Evolutionary conservation across 805 yeast species (phyloP), one percentile per base, ranked within the genome.

Genomic region (Lipomyces lipofer): DNA sequence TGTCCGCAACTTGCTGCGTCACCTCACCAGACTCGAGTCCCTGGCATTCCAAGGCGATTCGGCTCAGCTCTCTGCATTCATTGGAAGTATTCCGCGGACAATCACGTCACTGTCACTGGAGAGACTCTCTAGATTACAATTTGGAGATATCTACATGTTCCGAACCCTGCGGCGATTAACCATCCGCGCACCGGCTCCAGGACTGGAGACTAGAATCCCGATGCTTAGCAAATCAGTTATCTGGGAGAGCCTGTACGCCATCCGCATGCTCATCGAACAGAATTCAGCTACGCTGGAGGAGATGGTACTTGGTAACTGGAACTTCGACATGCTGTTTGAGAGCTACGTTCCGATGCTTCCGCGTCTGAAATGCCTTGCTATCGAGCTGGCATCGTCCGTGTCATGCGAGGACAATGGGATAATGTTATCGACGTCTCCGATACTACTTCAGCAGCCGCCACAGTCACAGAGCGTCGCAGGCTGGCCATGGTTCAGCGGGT

Each of bases 241-340:
- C 19, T 58, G 62, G 62, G 62, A 58, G 45, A 54, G 51, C 8
- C 33, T 51, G n/a, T 58, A 58, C 27, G 51, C 62, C 2, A 39
- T 58, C 22, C 47, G 62, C 39, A 58, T 58, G 60, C 49, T 58
- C 15, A 44, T 58, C 13, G 62, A 58, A 35, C 62, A 58, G 47
- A 58, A 58, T 25, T 49, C 62, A 1, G 19, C n/a, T 12, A 43
- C 62, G 17, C 28, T 58, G 39, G 56, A 58, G 35, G 56, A 58
- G 25, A 36, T 58, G 9, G 56, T 58, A 21, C 35, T 58, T 24
- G 62, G 56, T 17, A 47, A 43, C 15, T 35, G 52, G 42, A 35
- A 53, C 21, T 33, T 58, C 19, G 62, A 45, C n/a, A 54, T 58
- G 62, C 33, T 58, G 17, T 58, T 58, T 32, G 54, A 54, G 39